Conservation (phyloP, 306 rosid species). For the Sicyos edulis region DNA sequence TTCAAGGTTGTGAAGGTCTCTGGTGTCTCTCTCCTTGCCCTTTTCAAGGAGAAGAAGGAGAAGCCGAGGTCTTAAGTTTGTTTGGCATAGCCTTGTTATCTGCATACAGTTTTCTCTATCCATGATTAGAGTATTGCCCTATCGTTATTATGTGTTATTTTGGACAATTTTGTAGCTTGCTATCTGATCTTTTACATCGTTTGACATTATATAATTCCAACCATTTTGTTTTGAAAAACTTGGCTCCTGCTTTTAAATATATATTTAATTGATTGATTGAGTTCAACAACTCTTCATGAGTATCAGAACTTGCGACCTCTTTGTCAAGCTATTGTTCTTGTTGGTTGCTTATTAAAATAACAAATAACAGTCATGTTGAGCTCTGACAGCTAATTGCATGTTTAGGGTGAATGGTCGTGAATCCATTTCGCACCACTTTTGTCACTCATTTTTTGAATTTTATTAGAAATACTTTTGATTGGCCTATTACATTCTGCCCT, state of each 20-base stretch:
- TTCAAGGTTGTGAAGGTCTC: constrained; percentile 33
- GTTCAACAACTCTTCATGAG: too few species aligned
- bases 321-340: too few species aligned
- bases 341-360: background rate
- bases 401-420: too few species aligned
- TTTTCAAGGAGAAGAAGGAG: constrained; percentile 23
- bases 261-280: too few species aligned
- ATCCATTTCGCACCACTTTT: too few species aligned
- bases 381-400: too few species aligned
- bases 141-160: background rate
- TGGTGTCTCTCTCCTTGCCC: constrained; percentile 55
- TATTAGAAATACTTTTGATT: too few species aligned
- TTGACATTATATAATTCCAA: background rate
- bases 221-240: background rate
- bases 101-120: constrained; percentile 51
- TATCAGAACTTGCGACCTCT: too few species aligned
- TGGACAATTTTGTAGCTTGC: constrained; percentile 19
- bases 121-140: background rate
- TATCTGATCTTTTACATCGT: background rate
- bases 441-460: too few species aligned
- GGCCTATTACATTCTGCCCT: too few species aligned
- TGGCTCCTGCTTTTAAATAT: too few species aligned
- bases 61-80: constrained; percentile 57
- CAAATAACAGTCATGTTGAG: background rate
- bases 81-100: constrained; percentile 39